Evolutionary conservation across 345 rosid genomes (phyloP), one percentile per base, ranked within the genome.

Genomic region (Populus ilicifolia): DNA sequence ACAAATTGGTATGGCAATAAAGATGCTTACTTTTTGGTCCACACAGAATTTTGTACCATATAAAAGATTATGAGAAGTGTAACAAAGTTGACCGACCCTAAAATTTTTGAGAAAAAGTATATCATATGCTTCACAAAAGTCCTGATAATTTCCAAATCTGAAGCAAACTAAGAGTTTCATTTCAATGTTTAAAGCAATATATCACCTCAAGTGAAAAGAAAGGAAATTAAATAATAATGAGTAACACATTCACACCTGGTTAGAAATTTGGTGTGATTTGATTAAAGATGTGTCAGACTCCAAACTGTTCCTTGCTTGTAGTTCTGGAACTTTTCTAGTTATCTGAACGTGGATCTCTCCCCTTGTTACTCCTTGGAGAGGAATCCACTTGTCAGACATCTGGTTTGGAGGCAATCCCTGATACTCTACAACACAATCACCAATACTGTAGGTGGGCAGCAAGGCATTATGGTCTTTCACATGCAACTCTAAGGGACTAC

Each of bases 311-410:
- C 87, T 84, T 88, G 84, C 90, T 29, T 62, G 84, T 30, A 78
- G 41, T 75, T 90, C 96, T 0, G 93, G 91, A 86, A 93, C 81
- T 88, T 88, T 91, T 84, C 95, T 87, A 14, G 97, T 92, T 56
- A 93, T 83, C 79, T 79, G 94, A 56, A 96, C 46, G 50, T 84
- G 98, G 80, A 96, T 88, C 88, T 96, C 99, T 20, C 98, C 99
- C 61, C 77, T 84, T 74, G 74, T 96, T 76, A 96, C 99, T 68
- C 98, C 98, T 84, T 92, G 98, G 74, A 96, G 97, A 50, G 98
- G 98, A 83, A 96, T 93, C 99, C 99, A 96, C 83, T 93, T 96
- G 81, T 96, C 97, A 0, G 90, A 83, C 80, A 87, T 84, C 80
- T 92, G 83, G 74, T 96, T 93, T 69, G 94, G 91, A 69, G 96